Base-by-base conservation (phyloP, 345 rosid species). In the Diplotaxis tenuifolia region DNA sequence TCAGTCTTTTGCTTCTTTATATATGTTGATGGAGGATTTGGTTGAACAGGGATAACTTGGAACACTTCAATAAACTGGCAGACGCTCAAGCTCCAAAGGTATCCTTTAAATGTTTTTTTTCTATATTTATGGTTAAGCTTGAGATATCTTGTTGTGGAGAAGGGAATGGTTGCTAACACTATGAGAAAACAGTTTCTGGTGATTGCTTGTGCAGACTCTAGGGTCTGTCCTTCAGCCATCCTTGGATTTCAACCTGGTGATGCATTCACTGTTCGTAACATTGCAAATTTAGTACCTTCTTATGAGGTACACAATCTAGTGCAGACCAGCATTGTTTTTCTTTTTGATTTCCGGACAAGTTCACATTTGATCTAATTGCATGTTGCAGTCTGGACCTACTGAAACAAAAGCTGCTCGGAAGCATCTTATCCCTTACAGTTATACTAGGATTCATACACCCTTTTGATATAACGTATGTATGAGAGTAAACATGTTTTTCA, bases 221-320 rank as follows among this genome's bases (percentile, higher is more conserved):
- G 98, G 81, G 98, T 95, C 68, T 95, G 99, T 73, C 99, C 99
- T 72, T 90, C 99, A 21, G 84, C 72, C 58, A 68, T 90, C 68
- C 75, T 95, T 25, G 99, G 99, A 76, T 90, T 95, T 75, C 89
- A 88, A 84, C 99, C 99, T n/a, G 99, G 99, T 71, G 99, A 90
- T 76, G 96, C 99, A 69, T 95, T 95, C 84, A 83, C 80, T 12
- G 87, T 95, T 56, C 96, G 98, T n/a, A 95, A 92, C 79, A 86
- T 95, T 64, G 98, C 96, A 6, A 95, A 95, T 75, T 67, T 95
- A 82, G 96, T 95, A 68, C 98, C 98, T 18, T 62, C 88, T 7
- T 86, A 68, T 74, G 98, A 95, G 97, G 99, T 95, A 79, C 47
- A 65, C 9, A 20, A 4, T 36, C 65, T 12, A 23, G 14, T 10